These are phyloP conservation scores for Piper betle DNA, from an alignment of 164 flowering plant genomes.

Conservation along the genomic window DNA sequence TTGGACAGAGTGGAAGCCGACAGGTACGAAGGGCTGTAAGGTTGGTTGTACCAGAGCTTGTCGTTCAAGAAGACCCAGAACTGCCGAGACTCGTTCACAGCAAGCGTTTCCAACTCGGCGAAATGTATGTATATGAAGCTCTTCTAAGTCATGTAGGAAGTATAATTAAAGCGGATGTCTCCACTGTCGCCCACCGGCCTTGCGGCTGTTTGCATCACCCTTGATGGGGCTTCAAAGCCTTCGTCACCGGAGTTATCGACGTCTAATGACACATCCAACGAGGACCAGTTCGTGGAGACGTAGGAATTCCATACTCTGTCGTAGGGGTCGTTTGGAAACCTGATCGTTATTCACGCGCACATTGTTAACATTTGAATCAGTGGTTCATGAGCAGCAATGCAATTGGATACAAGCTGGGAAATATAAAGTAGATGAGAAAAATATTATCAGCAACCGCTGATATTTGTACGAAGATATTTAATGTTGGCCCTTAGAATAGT, in stretches of 20 bases:
- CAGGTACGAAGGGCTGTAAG: constrained; percentile 5
- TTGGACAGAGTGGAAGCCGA: not conserved
- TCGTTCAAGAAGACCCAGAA: constrained; percentile 14
- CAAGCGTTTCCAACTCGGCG: constrained; percentile 18
- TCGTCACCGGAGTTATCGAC: too few relatives aligned
- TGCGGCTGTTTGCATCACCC: not conserved
- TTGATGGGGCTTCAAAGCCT: not conserved
- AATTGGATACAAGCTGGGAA: too few relatives aligned
- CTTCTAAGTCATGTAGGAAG: not conserved
- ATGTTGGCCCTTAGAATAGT: too few relatives aligned
- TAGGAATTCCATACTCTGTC: not conserved
- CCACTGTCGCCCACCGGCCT: not conserved
- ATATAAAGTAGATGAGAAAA: too few relatives aligned
- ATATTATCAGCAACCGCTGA: too few relatives aligned
- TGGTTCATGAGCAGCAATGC: too few relatives aligned
- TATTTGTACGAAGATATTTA: too few relatives aligned
- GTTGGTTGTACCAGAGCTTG: not conserved
- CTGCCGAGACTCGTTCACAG: constrained; percentile 15
- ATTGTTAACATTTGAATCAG: not conserved
- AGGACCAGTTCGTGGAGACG: not conserved
- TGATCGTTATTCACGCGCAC: not conserved
- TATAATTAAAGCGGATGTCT: not conserved
- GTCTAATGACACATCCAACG: not conserved
- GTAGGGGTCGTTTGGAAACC: not conserved
- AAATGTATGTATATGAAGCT: constrained; percentile 21